Evolutionary conservation across 768 basidiomycete genomes (phyloP), one percentile per base, ranked within the genome.

Genomic region (Kwoniella heveanensis): DNA sequence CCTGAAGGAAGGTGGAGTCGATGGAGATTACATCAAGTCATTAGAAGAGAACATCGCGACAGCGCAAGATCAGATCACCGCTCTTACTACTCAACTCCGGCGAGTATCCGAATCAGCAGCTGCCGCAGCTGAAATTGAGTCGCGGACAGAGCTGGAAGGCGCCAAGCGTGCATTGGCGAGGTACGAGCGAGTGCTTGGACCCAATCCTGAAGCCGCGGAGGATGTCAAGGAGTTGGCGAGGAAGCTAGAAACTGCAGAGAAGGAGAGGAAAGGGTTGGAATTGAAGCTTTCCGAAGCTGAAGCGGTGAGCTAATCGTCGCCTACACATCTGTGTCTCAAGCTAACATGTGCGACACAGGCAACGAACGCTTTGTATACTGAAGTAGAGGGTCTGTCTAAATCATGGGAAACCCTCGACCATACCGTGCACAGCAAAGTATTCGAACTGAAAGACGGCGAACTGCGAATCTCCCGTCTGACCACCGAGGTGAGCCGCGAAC

Each of bases 341-440:
- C 21, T 47, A 44, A 13, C 15, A 12, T 36, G 10, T n/a, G n/a
- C 24, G 27, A 26, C 26, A 17, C 76, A 92, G 87, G 85, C 88
- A 2, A 88, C 92, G 72, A 83, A 86, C 15, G 85, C 89, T 21
- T 81, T 96, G 21, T 95, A 90, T 69, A 82, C 86, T 21, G 94
- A 97, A 80, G 80, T 97, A 6, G 92, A 95, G 64, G 87, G 87
- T 66, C 74, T 99, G 17, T 91, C 92, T 17, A 84, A 87, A 32
- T 87, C 91, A 0, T 97, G 92, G 91, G 91, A 95, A 73, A 81
- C 84, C 24, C 83, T 92, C 24, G 91, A 94, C 66, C 84, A 84
- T 32, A 90, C 91, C 68, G 84, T 92, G 39, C 86, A 88, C 71
- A 89, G 84, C 78, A 96, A 95, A 80, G 85, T 93, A 1, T 90